These are phyloP conservation scores for Chrysoporthe deuterocubensis DNA, from an alignment of 2,329 filamentous ascomycete species.

Conservation along the genomic window DNA sequence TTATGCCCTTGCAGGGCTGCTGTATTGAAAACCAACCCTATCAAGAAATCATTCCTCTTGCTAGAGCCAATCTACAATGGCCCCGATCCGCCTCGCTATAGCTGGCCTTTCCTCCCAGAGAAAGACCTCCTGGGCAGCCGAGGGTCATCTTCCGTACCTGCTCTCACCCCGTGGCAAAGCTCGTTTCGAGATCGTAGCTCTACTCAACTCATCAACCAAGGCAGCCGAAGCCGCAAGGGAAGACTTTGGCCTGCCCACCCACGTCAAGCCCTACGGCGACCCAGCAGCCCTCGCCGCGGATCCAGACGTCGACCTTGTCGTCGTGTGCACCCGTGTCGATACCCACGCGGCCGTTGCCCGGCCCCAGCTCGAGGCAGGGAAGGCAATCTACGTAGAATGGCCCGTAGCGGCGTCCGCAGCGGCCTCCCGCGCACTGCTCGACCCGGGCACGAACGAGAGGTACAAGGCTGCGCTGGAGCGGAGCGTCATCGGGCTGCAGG, in stretches of 20 bases:
- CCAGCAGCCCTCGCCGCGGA: slow-evolving; percentile 49
- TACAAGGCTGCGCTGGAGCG: slow-evolving; percentile 40
- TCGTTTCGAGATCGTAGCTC: slow-evolving; percentile 52
- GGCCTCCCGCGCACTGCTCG: slow-evolving; percentile 46
- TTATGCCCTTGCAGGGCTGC: not conserved
- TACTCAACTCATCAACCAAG: slow-evolving; percentile 51
- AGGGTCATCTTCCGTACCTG: slow-evolving; percentile 44
- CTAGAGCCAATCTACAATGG: slow-evolving; percentile 29
- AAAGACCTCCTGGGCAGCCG: slow-evolving; percentile 25
- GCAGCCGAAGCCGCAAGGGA: slow-evolving; percentile 48
- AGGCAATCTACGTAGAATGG: slow-evolving; percentile 56
- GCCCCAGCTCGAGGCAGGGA: slow-evolving; percentile 48
- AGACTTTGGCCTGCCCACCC: slow-evolving; percentile 41
- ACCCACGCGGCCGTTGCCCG: slow-evolving; percentile 46
- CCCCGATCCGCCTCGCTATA: slow-evolving; percentile 35
- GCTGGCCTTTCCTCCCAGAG: slow-evolving; percentile 31
- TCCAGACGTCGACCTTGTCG: slow-evolving; percentile 51
- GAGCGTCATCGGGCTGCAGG: slow-evolving; percentile 54
- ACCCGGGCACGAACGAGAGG: slow-evolving; percentile 3
- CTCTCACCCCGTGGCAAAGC: slow-evolving; percentile 39
- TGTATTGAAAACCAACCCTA: not conserved
- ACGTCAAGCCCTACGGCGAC: slow-evolving; percentile 48
- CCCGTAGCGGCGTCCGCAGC: slow-evolving; percentile 46
- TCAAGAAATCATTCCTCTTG: too few species aligned
- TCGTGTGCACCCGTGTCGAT: slow-evolving; percentile 48